Evolutionary conservation across 2,329 filamentous ascomycete species (phyloP).

Genomic region (Aspergillus hortae): DNA sequence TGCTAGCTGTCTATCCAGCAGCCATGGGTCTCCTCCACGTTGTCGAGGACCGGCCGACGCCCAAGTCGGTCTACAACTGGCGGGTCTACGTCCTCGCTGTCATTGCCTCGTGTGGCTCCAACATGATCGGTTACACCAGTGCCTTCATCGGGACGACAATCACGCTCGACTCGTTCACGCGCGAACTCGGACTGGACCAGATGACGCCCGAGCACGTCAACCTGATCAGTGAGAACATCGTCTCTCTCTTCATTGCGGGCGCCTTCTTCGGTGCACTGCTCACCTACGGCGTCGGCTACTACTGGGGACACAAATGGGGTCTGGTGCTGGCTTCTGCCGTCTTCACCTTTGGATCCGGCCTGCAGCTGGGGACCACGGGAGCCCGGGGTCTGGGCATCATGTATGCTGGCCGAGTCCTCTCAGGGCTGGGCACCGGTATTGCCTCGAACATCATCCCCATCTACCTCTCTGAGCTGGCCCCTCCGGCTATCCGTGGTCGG

Average conservation of each 20-base stretch:
- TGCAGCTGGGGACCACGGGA: conserved; percentile 63
- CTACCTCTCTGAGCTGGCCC: conserved; percentile 55
- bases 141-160: conserved; percentile 77
- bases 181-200: conserved; percentile 61
- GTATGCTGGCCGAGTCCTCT: conserved; percentile 51
- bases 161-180: conserved; percentile 62
- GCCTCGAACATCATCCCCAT: conserved; percentile 55
- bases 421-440: conserved; percentile 53
- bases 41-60: conserved; percentile 49
- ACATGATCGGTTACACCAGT: conserved; percentile 62
- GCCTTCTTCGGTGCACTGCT: conserved; percentile 71
- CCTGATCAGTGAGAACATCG: conserved; percentile 67
- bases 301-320: conserved; percentile 60
- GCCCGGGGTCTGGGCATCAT: conserved; percentile 57
- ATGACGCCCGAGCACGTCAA: conserved; percentile 50
- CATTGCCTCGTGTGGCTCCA: conserved; percentile 55
- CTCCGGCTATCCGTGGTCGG: conserved; percentile 52
- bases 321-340: conserved; percentile 59
- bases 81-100: conserved; percentile 53
- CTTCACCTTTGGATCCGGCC: conserved; percentile 64
- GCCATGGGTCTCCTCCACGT: conserved; percentile 34
- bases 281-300: conserved; percentile 62
- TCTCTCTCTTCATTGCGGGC: conserved; percentile 75
- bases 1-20: conserved; percentile 6
- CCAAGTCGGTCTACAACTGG: conserved; percentile 58